These are phyloP conservation scores for Suillus americanus DNA, from an alignment of 768 basidiomycete species.

Conservation along the genomic window DNA sequence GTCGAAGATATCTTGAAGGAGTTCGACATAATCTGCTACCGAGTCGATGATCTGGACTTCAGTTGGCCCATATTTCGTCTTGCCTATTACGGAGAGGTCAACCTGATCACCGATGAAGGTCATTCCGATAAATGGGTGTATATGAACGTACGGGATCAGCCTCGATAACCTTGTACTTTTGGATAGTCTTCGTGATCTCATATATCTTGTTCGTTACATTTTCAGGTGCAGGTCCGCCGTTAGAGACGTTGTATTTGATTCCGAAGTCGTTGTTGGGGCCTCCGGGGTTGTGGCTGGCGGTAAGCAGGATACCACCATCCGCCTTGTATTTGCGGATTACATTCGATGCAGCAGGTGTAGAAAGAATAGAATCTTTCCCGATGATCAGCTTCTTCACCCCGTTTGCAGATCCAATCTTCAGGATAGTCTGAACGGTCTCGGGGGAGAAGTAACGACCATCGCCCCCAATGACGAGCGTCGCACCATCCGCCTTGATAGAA, in stretches of 20 bases:
- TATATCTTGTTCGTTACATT: slow-evolving; percentile 94
- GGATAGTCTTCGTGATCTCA: slow-evolving; percentile 86
- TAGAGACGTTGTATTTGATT: slow-evolving; percentile 98
- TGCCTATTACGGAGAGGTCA: slow-evolving; percentile 81
- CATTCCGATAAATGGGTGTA: not conserved
- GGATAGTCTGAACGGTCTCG: slow-evolving; percentile 86
- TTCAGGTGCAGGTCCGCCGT: slow-evolving; percentile 97
- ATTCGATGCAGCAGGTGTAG: slow-evolving; percentile 96
- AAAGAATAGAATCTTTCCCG: slow-evolving; percentile 88
- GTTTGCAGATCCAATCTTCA: slow-evolving; percentile 93
- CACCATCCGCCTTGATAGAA: slow-evolving; percentile 77
- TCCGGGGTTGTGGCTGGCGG: slow-evolving; percentile 97
- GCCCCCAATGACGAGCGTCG: slow-evolving; percentile 92
- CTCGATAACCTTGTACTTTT: slow-evolving; percentile 82
- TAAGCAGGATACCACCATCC: slow-evolving; percentile 93
- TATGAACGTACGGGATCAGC: slow-evolving; percentile 60
- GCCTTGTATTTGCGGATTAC: slow-evolving; percentile 96
- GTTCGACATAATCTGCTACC: slow-evolving; percentile 80
- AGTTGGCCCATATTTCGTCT: slow-evolving; percentile 77
- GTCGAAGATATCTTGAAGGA: slow-evolving; percentile 91
- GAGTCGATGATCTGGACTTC: slow-evolving; percentile 92
- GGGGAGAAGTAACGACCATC: slow-evolving; percentile 93
- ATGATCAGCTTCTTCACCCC: slow-evolving; percentile 91
- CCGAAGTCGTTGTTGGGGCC: slow-evolving; percentile 99
- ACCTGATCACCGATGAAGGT: slow-evolving; percentile 44